These are phyloP conservation scores for Amanita rubescens DNA, from an alignment of 768 basidiomycete genomes.

Conservation along the genomic window DNA sequence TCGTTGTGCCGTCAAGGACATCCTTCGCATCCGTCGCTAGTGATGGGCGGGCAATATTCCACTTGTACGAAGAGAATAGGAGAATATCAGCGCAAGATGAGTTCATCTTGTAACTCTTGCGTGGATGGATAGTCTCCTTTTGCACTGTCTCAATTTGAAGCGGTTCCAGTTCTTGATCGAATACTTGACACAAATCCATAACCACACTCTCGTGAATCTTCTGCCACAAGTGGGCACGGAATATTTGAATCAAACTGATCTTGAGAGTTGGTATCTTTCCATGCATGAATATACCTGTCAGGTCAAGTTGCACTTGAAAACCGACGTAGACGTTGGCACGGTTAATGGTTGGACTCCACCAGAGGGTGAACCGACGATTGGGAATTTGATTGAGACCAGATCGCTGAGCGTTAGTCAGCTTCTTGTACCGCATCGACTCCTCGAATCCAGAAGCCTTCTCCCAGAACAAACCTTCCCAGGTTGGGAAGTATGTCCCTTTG, in stretches of 20 bases:
- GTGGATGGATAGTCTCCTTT: slow-evolving; percentile 98
- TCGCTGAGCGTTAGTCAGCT: slow-evolving; percentile 95
- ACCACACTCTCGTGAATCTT: slow-evolving; percentile 95
- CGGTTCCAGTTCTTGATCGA: slow-evolving; percentile 97
- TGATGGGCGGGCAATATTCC: slow-evolving; percentile 96
- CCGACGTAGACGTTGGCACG: slow-evolving; percentile 99
- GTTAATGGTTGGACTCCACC: slow-evolving; percentile 99
- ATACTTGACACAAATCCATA: slow-evolving; percentile 97
- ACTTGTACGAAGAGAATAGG: slow-evolving; percentile 94
- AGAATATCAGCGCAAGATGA: slow-evolving; percentile 99
- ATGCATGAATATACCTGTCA: slow-evolving; percentile 98
- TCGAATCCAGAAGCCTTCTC: slow-evolving; percentile 98
- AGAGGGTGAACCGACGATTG: slow-evolving; percentile 97
- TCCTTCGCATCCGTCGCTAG: slow-evolving; percentile 95
- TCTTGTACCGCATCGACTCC: slow-evolving; percentile 93
- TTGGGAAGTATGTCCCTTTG: slow-evolving; percentile 97
- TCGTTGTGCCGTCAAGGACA: slow-evolving; percentile 94
- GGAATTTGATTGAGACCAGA: slow-evolving; percentile 98
- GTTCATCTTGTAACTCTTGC: slow-evolving; percentile 99
- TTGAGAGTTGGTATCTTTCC: slow-evolving; percentile 98
- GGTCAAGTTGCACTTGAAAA: slow-evolving; percentile 98
- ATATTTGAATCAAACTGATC: slow-evolving; percentile 99
- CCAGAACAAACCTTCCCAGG: slow-evolving; percentile 99
- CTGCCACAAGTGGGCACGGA: slow-evolving; percentile 99
- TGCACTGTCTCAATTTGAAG: slow-evolving; percentile 98